These are phyloP conservation scores for Terfezia claveryi DNA, from an alignment of 495 filamentous ascomycete genomes.

Conservation along the genomic window DNA sequence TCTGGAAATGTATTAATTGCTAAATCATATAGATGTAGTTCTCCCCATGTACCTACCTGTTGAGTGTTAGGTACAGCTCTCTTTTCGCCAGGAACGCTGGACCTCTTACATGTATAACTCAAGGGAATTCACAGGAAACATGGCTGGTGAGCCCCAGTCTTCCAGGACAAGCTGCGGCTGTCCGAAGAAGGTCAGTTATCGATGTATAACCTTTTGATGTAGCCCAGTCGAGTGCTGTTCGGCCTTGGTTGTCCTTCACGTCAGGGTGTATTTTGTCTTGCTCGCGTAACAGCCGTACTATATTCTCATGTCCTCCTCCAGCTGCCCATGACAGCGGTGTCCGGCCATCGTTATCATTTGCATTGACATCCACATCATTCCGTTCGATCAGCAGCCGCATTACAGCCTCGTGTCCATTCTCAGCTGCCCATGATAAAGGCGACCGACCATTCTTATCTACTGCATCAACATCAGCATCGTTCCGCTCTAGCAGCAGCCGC, in stretches of 20 bases:
- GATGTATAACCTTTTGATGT: background rate
- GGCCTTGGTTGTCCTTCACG: conserved; percentile 2
- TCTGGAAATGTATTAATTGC: too few relatives aligned
- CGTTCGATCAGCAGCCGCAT: conserved; percentile 3
- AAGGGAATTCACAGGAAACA: background rate
- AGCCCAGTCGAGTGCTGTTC: background rate
- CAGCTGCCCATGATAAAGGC: conserved; percentile 10
- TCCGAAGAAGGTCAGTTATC: too few relatives aligned
- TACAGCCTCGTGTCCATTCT: conserved; percentile 1
- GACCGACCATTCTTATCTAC: background rate
- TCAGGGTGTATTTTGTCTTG: conserved; percentile 6
- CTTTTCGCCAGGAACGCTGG: background rate
- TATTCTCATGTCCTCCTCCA: conserved; percentile 6
- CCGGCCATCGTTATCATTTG: conserved; percentile 5
- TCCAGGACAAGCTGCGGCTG: background rate
- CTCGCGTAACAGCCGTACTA: conserved; percentile 15
- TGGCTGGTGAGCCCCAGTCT: background rate
- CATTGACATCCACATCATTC: conserved; percentile 5
- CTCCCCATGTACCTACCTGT: too few relatives aligned
- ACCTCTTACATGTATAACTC: background rate
- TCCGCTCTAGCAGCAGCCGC: conserved; percentile 7
- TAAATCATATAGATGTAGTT: too few relatives aligned
- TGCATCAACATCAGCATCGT: conserved; percentile 3
- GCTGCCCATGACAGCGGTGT: conserved; percentile 12
- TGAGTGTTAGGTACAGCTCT: too few relatives aligned